Evolutionary conservation across 148 eudicot genomes (phyloP).

Genomic region (Camellia lanceoleosa): DNA sequence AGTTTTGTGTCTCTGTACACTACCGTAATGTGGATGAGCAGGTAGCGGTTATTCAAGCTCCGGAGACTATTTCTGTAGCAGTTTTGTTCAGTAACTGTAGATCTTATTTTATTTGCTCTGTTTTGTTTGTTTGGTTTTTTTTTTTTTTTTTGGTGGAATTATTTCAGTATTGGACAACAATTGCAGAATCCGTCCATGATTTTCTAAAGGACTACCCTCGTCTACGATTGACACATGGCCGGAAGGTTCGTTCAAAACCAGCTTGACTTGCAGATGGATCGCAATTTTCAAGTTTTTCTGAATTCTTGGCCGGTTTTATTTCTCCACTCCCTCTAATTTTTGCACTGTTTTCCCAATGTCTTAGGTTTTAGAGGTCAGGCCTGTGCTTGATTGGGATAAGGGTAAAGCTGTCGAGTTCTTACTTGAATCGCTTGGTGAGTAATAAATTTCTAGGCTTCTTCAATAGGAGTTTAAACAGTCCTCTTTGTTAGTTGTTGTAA

Average conservation of each 20-base stretch:
- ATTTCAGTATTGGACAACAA: conserved; percentile 60
- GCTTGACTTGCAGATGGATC: neutral
- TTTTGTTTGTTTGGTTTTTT: no score
- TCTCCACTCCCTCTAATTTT: neutral
- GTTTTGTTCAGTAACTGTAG: neutral
- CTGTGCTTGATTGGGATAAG: conserved; percentile 93
- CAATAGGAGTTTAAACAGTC: neutral
- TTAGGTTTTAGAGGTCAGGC: conserved; percentile 89
- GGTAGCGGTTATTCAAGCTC: conserved; percentile 34
- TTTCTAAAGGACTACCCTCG: conserved; percentile 66
- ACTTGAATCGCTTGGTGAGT: conserved; percentile 87
- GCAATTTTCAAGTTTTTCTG: neutral
- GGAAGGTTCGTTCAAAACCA: conserved; percentile 44
- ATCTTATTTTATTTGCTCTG: conserved; percentile 5
- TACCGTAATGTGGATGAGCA: conserved; percentile 92
- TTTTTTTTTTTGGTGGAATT: neutral
- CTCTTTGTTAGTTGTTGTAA: neutral
- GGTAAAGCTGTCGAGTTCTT: conserved; percentile 96
- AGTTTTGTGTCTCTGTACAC: conserved; percentile 93
- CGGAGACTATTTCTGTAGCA: neutral
- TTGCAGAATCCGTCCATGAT: conserved; percentile 54
- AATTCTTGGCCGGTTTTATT: neutral
- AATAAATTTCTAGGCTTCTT: neutral
- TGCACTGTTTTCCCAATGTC: neutral
- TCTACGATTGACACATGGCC: conserved; percentile 81